Base-by-base conservation (phyloP, 2,329 filamentous ascomycete species). In the Ceratocystis diversiconidia region DNA sequence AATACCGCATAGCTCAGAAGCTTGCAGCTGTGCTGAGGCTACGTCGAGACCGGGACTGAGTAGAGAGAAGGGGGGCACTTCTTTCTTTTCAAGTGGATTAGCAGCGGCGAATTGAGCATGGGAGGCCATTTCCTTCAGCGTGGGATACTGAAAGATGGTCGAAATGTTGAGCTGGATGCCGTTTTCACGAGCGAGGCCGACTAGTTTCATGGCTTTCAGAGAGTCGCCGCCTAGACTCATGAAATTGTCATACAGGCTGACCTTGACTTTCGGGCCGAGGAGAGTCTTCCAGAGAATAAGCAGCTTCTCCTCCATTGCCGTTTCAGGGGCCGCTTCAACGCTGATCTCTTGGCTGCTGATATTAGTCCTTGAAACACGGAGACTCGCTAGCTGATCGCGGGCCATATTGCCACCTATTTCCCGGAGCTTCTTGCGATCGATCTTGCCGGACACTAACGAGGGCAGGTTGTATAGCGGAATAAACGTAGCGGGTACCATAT, bases 211-310 rank as follows among this genome's bases (percentile, higher is more conserved):
- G 1, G 79, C 79, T n/a, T 75, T 73, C 1, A 82, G 73, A 0
- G 79, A 82, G 71, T 82, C 79, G 5, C 80, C 79, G 0, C 79
- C 79, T 0, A 80, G 72, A 0, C 73, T 73, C 69, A 80, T 78
- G 73, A 81, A 81, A 71, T 75, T 77, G 69, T 77, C 76, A 6
- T 74, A 71, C 1, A 73, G 71, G 15, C 73, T 73, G 10, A 78
- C 68, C 4, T 74, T 71, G 2, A 68, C 32, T 7, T 75, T 73
- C 0, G 70, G 66, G 2, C 74, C 75, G 0, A 79, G 72, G 1
- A 78, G 71, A 61, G 72, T 72, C 43, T 67, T 62, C 77, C 77
- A 79, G 12, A 76, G 70, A 7, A 70, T 68, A 12, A 74, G 72
- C 1, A 78, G 69, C 10, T 73, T 73, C 64, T 73, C 73, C 68